Base-by-base conservation (phyloP, 2,329 filamentous ascomycete species). In the Beauveria pseudobassiana region DNA sequence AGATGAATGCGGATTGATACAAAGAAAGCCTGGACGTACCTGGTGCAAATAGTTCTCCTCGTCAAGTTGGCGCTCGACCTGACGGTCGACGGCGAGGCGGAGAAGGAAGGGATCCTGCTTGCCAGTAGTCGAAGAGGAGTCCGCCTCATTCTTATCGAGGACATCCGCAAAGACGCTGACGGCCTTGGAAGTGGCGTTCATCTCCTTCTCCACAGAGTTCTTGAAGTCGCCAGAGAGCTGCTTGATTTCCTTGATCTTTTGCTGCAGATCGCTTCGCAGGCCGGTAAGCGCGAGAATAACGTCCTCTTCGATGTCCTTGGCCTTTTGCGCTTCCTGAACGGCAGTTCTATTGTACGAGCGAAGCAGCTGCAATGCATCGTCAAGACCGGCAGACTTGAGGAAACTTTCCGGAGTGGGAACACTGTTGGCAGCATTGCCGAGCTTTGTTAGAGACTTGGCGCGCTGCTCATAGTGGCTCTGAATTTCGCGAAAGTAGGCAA, bases 161-260 rank as follows among this genome's bases (percentile, higher is more conserved):
- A 88, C 84, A 63, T 97, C 93, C 65, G 95, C 88, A n/a, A 97
- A 79, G 38, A 86, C 81, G 59, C 87, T 87, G 28, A 98, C 90
- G 18, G 88, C 88, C 72, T 86, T 91, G 64, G 87, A 83, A 0
- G 95, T 97, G 20, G 74, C 79, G 22, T 97, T 93, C 79, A 96
- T 93, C 75, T 98, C 95, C 77, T 93, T 96, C 28, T 96, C 91
- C 10, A 99, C 92, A 0, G 88, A 90, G 72, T 96, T 99, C 77
- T 96, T 96, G 77, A 99, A 99, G 74, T 99, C 95, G 18, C 92
- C 90, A 6, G 91, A 90, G 18, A 99, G 79, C 67, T 87, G 88
- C 77, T 96, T 96, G 78, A 99, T 99, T 76, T 99, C 95, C 75
- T 98, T 99, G 74, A 96, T 96, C 78, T 99, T 99, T 73, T 96